A percentile compares a stretch with the other conserved stretches of the same genome.
These are phyloP conservation scores for Salix dunnii DNA, from an alignment of 345 rosid genomes.

Conservation along the genomic window DNA sequence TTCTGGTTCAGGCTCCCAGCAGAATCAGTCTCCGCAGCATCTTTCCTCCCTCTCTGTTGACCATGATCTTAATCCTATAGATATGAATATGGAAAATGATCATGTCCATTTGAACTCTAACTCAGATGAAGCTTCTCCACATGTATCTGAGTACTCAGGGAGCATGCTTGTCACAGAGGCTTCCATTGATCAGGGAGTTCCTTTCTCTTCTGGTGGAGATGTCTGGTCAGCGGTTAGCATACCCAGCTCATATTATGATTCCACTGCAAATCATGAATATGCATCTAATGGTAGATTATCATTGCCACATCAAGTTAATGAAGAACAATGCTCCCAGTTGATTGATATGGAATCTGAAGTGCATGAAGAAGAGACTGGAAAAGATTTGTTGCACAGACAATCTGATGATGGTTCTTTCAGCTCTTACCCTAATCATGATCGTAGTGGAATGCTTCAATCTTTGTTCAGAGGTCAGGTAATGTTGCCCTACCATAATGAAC, in stretches of 20 bases:
- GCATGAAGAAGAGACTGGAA: slow-evolving; percentile 38
- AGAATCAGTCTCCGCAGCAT: slow-evolving; percentile 36
- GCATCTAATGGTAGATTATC: slow-evolving; percentile 46
- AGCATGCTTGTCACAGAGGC: slow-evolving; percentile 38
- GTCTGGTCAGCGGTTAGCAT: slow-evolving; percentile 48
- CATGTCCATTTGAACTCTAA: slow-evolving; percentile 28
- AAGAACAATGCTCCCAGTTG: slow-evolving; percentile 42
- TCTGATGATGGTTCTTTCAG: slow-evolving; percentile 46
- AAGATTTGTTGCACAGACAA: slow-evolving; percentile 50
- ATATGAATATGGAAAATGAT: slow-evolving; percentile 36
- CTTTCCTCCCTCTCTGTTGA: slow-evolving; percentile 32
- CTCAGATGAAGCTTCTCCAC: slow-evolving; percentile 41
- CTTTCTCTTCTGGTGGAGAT: slow-evolving; percentile 45
- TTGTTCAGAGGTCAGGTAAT: slow-evolving; percentile 60
- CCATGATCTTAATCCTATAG: slow-evolving; percentile 25
- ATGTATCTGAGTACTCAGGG: slow-evolving; percentile 28
- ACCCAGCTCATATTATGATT: slow-evolving; percentile 44
- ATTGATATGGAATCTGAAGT: slow-evolving; percentile 53
- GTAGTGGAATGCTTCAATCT: slow-evolving; percentile 80
- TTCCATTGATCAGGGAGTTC: slow-evolving; percentile 42
- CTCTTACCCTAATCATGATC: slow-evolving; percentile 56
- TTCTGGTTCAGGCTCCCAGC: slow-evolving; percentile 30
- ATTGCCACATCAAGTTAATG: slow-evolving; percentile 41
- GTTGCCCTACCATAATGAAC: slow-evolving; percentile 45
- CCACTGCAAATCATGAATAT: slow-evolving; percentile 40